Conservation (phyloP, 179 eudicot genomes). For the Silene vulgaris region DNA sequence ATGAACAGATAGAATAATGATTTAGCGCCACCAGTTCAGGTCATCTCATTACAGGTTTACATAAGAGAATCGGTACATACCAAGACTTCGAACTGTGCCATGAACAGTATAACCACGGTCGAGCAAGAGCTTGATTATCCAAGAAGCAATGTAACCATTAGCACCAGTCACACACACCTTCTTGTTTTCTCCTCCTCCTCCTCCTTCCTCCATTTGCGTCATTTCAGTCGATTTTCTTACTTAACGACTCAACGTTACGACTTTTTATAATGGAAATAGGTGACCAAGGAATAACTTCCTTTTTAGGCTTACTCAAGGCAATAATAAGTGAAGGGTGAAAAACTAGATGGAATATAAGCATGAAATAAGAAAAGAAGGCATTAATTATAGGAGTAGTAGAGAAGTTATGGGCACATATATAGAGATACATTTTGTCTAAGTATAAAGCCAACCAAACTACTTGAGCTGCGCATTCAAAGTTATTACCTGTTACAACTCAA, state of each 20-base stretch:
- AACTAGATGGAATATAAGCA: background rate
- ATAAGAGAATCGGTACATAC: background rate
- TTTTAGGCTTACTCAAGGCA: background rate
- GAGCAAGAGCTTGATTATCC: constrained; percentile 32
- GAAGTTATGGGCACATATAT: background rate
- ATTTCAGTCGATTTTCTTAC: background rate
- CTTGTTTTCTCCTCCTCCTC: constrained; percentile 20
- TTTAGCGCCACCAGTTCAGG: too few species aligned
- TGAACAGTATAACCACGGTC: constrained; percentile 30
- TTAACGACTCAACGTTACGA: too few species aligned
- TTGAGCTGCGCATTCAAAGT: constrained; percentile 15
- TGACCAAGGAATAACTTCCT: background rate
- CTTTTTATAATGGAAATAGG: background rate
- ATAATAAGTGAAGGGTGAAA: constrained; percentile 6
- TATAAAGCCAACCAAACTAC: background rate
- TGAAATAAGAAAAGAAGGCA: background rate
- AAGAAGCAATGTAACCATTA: constrained; percentile 34
- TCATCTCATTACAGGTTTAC: too few species aligned
- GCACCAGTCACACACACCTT: constrained; percentile 39
- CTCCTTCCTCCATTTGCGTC: background rate
- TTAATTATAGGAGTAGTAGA: background rate
- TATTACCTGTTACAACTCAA: constrained; percentile 13
- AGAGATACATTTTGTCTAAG: background rate
- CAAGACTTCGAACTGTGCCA: constrained; percentile 30
- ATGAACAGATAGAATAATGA: too few species aligned